Evolutionary conservation across 2,329 filamentous ascomycete species (phyloP), one percentile per base, ranked within the genome.

Genomic region (Camillea tinctor): DNA sequence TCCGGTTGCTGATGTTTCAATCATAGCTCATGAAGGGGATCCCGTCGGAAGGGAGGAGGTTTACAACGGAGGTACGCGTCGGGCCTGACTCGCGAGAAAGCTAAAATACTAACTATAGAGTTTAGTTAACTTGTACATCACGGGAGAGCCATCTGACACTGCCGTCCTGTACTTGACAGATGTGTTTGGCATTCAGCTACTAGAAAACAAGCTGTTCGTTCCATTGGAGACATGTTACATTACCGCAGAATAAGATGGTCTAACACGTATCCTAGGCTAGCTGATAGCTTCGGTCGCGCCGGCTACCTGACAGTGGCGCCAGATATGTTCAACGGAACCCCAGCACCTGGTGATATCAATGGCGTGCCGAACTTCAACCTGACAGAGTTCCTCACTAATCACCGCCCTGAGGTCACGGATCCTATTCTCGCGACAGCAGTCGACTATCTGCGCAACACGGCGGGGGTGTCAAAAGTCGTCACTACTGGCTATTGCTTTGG

Each of bases 401-500:
- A 83, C 68, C 67, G 72, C 0, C 70, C 76, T 17, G 68, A 72
- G 5, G 72, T 71, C 7, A 78, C 80, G 1, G 80, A 84, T 55
- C 74, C 77, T 7, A 77, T 84, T 56, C 74, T 85, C 57, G 75
- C 75, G n/a, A 71, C 72, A 0, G 73, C 77, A 15, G 75, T 85
- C 57, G 71, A 73, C 19, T 77, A 83, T 67, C 70, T 85, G 64
- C 77, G 77, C 57, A 68, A 73, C 56, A 75, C 75, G n/a, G 72
- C 80, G 40, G 82, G 83, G n/a, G 74, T 82, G 20, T 78, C 77
- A 55, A 80, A 77, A 58, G 76, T 90, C 58, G 85, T 79, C 2
- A 81, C 79, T 1, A 82, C 84, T 0, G 87, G 87, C 2, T 89
- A 89, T 73, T 89, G 87, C 72, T 89, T 86, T 67, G 87, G 88